A percentile compares a stretch with the other conserved stretches of the same genome.
Evolutionary conservation across 2,329 filamentous ascomycete species (phyloP).

Genomic region (Trichoderma sp.): DNA sequence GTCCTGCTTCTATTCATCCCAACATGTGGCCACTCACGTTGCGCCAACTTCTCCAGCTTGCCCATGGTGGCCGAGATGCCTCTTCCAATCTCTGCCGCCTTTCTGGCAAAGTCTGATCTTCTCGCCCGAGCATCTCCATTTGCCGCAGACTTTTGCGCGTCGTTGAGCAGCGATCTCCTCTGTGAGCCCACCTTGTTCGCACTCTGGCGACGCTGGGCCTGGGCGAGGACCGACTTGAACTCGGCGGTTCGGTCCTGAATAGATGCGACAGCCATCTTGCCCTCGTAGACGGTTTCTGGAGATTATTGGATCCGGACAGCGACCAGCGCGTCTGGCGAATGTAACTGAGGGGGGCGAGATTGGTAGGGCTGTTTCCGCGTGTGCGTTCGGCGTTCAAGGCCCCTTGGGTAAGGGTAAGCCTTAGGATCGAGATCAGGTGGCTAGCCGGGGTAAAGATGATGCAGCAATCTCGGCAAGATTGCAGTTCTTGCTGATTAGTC

Average conservation of each 20-base stretch:
- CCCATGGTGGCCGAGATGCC: slow-evolving; percentile 91
- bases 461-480: slow-evolving; percentile 2
- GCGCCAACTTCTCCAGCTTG: slow-evolving; percentile 89
- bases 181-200: slow-evolving; percentile 75
- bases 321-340: slow-evolving; percentile 35
- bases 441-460: background rate
- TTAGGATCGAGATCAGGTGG: background rate
- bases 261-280: slow-evolving; percentile 62
- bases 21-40: slow-evolving; percentile 53
- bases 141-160: slow-evolving; percentile 66
- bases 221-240: slow-evolving; percentile 86
- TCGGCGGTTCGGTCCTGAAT: slow-evolving; percentile 97
- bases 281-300: slow-evolving; percentile 10
- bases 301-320: slow-evolving; percentile 28
- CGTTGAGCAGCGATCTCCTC: slow-evolving; percentile 74
- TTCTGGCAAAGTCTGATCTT: slow-evolving; percentile 88
- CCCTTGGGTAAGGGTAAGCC: background rate
- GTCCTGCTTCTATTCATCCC: too few species aligned
- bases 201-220: slow-evolving; percentile 77
- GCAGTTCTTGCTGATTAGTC: background rate
- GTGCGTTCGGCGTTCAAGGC: background rate
- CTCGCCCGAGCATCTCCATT: slow-evolving; percentile 54
- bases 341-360: background rate
- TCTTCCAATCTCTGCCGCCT: slow-evolving; percentile 86
- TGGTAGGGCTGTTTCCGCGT: background rate